Evolutionary conservation across 495 filamentous ascomycete species (phyloP).

Genomic region (Aspergillus coremiiformis): DNA sequence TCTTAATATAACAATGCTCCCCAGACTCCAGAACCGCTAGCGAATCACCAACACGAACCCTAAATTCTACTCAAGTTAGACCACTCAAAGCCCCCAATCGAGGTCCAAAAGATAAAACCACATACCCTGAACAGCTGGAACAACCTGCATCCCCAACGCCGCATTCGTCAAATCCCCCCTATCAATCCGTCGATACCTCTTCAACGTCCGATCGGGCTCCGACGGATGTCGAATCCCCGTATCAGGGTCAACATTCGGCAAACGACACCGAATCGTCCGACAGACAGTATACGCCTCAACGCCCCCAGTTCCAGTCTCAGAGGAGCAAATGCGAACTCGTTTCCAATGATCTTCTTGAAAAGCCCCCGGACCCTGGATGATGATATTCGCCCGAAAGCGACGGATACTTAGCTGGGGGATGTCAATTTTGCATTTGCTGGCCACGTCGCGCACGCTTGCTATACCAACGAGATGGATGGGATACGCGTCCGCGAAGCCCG

Average conservation of each 20-base stretch:
- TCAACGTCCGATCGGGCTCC: constrained; percentile 69
- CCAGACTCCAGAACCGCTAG: constrained; percentile 54
- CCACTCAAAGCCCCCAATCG: not conserved
- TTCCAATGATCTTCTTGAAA: constrained; percentile 79
- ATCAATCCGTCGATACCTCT: constrained; percentile 65
- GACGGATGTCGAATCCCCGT: constrained; percentile 61
- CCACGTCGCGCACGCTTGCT: constrained; percentile 60
- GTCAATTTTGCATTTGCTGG: constrained; percentile 39
- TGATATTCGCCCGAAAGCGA: constrained; percentile 81
- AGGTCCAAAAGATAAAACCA: not conserved
- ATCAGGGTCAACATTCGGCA: constrained; percentile 75
- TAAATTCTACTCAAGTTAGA: constrained; percentile 21
- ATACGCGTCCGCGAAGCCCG: constrained; percentile 84
- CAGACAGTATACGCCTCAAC: constrained; percentile 53
- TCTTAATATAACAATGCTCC: constrained; percentile 55
- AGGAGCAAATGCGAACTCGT: constrained; percentile 47
- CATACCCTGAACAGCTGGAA: constrained; percentile 43
- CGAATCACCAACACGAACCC: constrained; percentile 52
- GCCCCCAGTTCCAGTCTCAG: constrained; percentile 6
- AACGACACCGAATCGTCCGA: constrained; percentile 67
- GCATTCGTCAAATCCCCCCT: constrained; percentile 59
- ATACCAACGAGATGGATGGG: constrained; percentile 77
- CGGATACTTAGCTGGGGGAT: constrained; percentile 57
- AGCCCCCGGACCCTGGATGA: constrained; percentile 54
- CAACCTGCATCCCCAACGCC: constrained; percentile 81